Conservation (phyloP, 2,329 filamentous ascomycete species). For the Acarospora socialis region DNA sequence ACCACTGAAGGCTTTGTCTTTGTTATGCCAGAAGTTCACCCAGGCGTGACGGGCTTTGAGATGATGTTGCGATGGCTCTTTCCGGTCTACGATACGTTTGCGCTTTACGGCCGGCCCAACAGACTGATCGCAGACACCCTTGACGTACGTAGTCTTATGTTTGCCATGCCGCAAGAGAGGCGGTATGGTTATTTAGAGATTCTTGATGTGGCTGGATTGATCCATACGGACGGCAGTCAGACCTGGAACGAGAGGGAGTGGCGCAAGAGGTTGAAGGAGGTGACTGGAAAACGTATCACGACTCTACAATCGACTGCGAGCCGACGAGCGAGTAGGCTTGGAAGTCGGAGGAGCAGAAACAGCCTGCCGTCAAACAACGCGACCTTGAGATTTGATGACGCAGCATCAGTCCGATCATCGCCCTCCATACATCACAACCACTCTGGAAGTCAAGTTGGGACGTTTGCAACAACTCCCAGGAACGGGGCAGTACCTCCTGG, state of each 20-base stretch:
- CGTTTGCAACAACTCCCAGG: constrained; percentile 16
- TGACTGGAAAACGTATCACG: constrained; percentile 67
- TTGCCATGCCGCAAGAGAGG: constrained; percentile 82
- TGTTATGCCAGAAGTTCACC: constrained; percentile 86
- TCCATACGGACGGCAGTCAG: constrained; percentile 61
- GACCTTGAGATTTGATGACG: constrained; percentile 30
- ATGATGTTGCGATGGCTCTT: constrained; percentile 89
- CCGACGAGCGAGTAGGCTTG: constrained; percentile 20
- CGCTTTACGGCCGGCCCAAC: constrained; percentile 75
- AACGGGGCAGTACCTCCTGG: constrained; percentile 39
- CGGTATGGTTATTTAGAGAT: constrained; percentile 85
- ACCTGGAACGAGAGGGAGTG: constrained; percentile 78
- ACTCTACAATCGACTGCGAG: constrained; percentile 34
- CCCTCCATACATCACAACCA: constrained; percentile 37
- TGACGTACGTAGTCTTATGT: constrained; percentile 87
- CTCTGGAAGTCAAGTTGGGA: too few relatives aligned
- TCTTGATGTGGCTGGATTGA: constrained; percentile 66
- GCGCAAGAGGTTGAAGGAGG: constrained; percentile 76
- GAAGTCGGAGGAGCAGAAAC: constrained; percentile 29
- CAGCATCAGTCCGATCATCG: constrained; percentile 36
- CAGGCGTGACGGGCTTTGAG: constrained; percentile 88
- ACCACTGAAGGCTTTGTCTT: constrained; percentile 90
- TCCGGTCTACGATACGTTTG: constrained; percentile 86
- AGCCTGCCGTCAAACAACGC: constrained; percentile 24
- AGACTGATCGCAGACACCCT: constrained; percentile 76